Evolutionary conservation across 2,329 filamentous ascomycete species (phyloP), one percentile per base, ranked within the genome.

Genomic region (Ophiostoma pallidulum): DNA sequence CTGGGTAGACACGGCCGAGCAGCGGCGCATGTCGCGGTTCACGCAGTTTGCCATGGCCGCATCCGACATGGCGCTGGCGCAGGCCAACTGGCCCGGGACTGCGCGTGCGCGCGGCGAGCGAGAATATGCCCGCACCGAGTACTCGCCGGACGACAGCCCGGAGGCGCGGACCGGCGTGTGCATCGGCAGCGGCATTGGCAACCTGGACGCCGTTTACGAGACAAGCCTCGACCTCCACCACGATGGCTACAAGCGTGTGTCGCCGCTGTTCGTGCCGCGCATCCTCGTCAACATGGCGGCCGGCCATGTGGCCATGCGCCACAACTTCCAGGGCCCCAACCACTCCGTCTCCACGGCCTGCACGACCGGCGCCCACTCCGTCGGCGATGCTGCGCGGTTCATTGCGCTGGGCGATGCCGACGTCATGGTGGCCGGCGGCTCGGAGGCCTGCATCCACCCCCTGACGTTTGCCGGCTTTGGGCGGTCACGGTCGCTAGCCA

Each of bases 371-470:
- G 87, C 91, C 1, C 92, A 98, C 67, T 89, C 90, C 2, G 82
- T 98, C 42, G 92, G 91, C 16, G 92, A 98, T 63, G 92, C 92
- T 6, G 82, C 86, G n/a, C 80, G 91, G 16, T 87, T 96, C 62
- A 91, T 98, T 52, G 78, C 84, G n/a, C 82, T 82, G 59, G 90
- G 89, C 7, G 91, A 97, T 62, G 91, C 91, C 39, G 77, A 95
- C 63, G 84, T 97, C 47, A 97, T 98, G 89, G 68, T 98, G 8
- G 89, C 92, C n/a, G 92, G 92, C 36, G 91, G 91, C 24, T 80
- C 91, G 8, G 92, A 98, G 65, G 89, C 91, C 0, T 98, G 92
- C 63, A 91, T 98, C 48, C 91, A 98, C 61, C 92, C 92, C 9
- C 73, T 98, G 37, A 86, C 91, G 2, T 84, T 97, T 56, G 87